Percentiles rank a stretch among this genome's conserved stretches.
Evolutionary conservation across 805 yeast species (phyloP).

Genomic region (Blastobotrys muscicola): DNA sequence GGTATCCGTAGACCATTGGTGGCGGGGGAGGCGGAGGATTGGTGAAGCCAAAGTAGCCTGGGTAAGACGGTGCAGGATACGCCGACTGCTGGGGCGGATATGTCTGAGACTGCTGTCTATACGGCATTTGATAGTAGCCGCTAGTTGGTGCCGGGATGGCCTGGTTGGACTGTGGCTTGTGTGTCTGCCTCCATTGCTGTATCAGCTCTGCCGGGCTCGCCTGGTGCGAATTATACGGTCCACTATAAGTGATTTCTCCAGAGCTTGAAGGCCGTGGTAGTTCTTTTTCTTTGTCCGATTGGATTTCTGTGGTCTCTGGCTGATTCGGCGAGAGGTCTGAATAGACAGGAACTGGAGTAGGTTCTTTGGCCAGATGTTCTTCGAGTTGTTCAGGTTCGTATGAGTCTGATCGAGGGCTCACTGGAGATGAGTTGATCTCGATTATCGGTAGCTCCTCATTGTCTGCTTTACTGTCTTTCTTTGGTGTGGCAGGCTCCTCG

Average conservation of each 20-base stretch:
- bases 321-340: conserved; percentile 6
- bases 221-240: not conserved
- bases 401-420: not conserved
- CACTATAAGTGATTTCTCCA: not conserved
- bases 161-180: conserved; percentile 1
- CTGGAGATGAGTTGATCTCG: not conserved
- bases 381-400: not conserved
- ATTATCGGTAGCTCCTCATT: not conserved
- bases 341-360: not conserved
- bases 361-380: not conserved
- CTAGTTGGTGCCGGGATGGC: conserved; percentile 1
- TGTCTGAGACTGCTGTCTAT: conserved; percentile 1
- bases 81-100: conserved; percentile 2
- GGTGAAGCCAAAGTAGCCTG: too few relatives aligned
- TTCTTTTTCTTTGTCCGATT: not conserved
- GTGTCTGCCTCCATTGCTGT: not conserved
- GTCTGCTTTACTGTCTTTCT: not conserved
- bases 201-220: not conserved
- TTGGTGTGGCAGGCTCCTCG: not conserved
- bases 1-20: too few relatives aligned
- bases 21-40: too few relatives aligned
- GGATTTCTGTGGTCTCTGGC: conserved; percentile 1
- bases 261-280: not conserved
- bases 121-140: not conserved
- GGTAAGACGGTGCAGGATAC: not conserved